Evolutionary conservation across 2,329 filamentous ascomycete genomes (phyloP).

Genomic region (Triangularia verruculosa): DNA sequence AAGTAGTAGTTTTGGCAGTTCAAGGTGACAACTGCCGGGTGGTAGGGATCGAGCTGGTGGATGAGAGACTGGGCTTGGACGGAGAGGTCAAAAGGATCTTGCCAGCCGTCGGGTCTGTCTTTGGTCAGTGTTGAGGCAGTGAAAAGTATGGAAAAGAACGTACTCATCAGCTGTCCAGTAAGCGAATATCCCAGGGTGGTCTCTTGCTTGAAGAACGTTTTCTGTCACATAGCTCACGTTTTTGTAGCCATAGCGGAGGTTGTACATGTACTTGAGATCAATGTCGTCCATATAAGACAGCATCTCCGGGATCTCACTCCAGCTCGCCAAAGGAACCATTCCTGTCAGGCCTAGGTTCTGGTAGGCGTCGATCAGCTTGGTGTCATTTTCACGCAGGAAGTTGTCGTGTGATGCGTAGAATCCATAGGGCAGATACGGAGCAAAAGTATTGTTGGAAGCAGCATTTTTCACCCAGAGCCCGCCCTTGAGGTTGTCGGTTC

Average conservation of each 20-base stretch:
- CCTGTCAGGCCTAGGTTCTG: constrained; percentile 41
- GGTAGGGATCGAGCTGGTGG: constrained; percentile 55
- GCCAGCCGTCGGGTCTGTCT: constrained; percentile 50
- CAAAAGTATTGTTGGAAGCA: constrained; percentile 36
- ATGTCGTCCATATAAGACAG: constrained; percentile 41
- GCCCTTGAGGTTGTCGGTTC: constrained; percentile 45
- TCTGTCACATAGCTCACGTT: constrained; percentile 41
- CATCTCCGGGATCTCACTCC: constrained; percentile 36
- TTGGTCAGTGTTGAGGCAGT: not conserved
- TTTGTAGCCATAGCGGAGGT: constrained; percentile 43
- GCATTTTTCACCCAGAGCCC: constrained; percentile 40
- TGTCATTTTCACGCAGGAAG: constrained; percentile 41
- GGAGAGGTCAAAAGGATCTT: constrained; percentile 51
- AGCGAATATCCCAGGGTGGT: constrained; percentile 40
- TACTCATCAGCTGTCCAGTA: constrained; percentile 48
- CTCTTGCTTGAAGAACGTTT: constrained; percentile 40
- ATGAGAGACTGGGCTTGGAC: constrained; percentile 43
- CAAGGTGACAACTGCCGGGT: constrained; percentile 56
- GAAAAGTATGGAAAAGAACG: constrained; percentile 17
- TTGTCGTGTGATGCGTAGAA: constrained; percentile 44
- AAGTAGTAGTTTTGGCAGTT: constrained; percentile 64
- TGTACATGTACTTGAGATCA: constrained; percentile 44
- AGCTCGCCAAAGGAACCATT: constrained; percentile 43
- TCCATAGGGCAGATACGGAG: constrained; percentile 44
- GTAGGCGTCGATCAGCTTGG: constrained; percentile 36